Evolutionary conservation across 306 rosid genomes (phyloP), one percentile per base, ranked within the genome.

Genomic region (Dryas octopetala): DNA sequence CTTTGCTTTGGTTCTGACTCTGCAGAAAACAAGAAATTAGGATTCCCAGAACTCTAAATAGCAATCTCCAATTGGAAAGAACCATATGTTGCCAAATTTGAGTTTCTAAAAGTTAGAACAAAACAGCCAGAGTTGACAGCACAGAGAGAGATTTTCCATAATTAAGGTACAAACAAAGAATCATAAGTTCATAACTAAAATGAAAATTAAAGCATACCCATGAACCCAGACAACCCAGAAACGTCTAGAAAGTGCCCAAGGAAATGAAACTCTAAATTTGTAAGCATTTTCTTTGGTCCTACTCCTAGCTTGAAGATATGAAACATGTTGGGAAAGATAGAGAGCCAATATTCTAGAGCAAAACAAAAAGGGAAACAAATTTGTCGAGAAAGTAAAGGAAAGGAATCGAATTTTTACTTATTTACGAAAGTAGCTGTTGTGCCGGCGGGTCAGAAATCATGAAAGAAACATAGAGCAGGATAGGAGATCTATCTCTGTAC

Each of bases 381-480:
- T 77, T 53, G 17, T 28, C 38, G 26, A 70, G 77, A 83, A 82
- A 82, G 66, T 62, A 48, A 11, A 41, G 55, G 68, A 72, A 75
- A 47, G n/a, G 62, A 80, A 74, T 66, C 70, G 73, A 74, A 32
- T 32, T 32, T 57, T 71, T 71, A 57, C 75, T 57, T 44, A 82
- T 81, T 71, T 67, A 53, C 12, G 55, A 16, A 67, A 17, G 64
- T 14, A 23, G 66, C 12, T 9, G 62, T 49, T 57, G 67, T 66
- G 61, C 78, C 72, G 60, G 43, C 47, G 53, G 79, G 84, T 84
- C 88, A 70, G 90, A 87, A 84, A 84, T 84, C 82, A 85, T 83
- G 88, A 79, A 73, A 68, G 74, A 74, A 66, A 61, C 75, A 71
- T 17, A 26, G 59, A 51, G 44, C 73, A 71, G 80, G 70, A 53